Evolutionary conservation across 2,329 filamentous ascomycete species (phyloP), one percentile per base, ranked within the genome.

Genomic region (Diplodia scrobiculata): DNA sequence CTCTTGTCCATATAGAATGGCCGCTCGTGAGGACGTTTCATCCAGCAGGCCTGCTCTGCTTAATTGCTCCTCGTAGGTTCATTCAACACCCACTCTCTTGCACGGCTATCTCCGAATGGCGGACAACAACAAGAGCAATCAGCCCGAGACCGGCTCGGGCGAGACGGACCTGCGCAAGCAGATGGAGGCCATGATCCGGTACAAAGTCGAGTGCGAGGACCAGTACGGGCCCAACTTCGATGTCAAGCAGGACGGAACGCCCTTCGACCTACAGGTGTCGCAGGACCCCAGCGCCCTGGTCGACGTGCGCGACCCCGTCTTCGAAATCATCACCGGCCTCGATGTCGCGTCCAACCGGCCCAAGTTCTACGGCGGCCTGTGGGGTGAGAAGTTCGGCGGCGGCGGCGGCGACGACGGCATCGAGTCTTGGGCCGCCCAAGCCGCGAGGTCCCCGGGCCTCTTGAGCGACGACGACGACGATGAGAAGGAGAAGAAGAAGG

Each of bases 171-270:
- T 60, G 27, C 55, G 55, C 55, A 32, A 48, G 55, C 25, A 50
- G 41, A 48, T 60, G 41, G 17, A 19, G 1, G 38, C 41, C 25
- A 32, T 50, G 38, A 63, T 63, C 47, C 59, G 59, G 19, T 63
- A 63, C 45, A 63, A 63, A 19, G 59, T 63, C 32, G 59, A 63
- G 48, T 63, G 59, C 17, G 59, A 63, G 5, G 59, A 63, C 32
- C 25, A 63, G 59, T 63, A 34, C 11, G 59, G 59, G 2, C 59
- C 59, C 9, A 29, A 50, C 11, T 63, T 63, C 59, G 59, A 63
- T 3, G 17, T 29, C 47, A 52, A 52, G 59, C 59, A 63, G 34
- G 48, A 63, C 34, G 27, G 25, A 29, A 38, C n/a, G 29, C 59
- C 59, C 11, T 63, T 63, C 47, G 59, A 63, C 47, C 48, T 63